Conservation (phyloP, 257 asterid species). For the Lycium ferocissimum region DNA sequence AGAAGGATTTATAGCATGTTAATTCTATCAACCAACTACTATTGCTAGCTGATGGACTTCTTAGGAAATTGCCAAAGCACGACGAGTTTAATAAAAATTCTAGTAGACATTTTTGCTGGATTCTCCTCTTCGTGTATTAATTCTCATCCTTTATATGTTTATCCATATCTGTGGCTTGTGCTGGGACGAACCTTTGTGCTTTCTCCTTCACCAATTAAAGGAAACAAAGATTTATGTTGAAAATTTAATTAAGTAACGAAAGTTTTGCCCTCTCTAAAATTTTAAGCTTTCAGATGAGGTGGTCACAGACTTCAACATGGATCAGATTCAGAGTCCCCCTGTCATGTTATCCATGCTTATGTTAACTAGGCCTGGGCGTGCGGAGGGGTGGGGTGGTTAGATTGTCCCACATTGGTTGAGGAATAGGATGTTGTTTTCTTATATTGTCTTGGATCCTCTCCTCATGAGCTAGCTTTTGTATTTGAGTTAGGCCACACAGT, state of each 20-base stretch:
- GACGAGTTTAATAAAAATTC: not conserved
- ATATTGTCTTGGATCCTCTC: not conserved
- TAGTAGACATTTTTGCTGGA: not conserved
- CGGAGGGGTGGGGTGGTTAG: slow-evolving; percentile 21
- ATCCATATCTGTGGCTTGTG: not conserved
- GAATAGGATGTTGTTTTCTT: slow-evolving; percentile 13
- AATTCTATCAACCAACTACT: slow-evolving; percentile 12
- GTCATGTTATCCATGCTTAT: not conserved
- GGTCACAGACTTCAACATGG: not conserved
- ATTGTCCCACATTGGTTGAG: not conserved
- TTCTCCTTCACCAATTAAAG: not conserved
- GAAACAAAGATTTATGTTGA: not conserved
- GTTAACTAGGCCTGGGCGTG: not conserved
- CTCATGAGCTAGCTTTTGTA: not conserved
- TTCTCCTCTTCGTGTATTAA: not conserved
- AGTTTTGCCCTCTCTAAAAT: not conserved
- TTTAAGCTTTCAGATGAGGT: not conserved
- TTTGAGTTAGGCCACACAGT: not conserved
- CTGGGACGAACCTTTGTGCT: not conserved
- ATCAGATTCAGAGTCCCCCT: not conserved
- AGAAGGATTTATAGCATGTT: slow-evolving; percentile 14
- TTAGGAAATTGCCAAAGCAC: slow-evolving; percentile 11
- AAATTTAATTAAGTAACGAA: not conserved
- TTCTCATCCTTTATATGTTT: not conserved
- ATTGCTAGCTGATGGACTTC: not conserved